Evolutionary conservation across 2,329 filamentous ascomycete species (phyloP).

Genomic region (Colletotrichum lentis): DNA sequence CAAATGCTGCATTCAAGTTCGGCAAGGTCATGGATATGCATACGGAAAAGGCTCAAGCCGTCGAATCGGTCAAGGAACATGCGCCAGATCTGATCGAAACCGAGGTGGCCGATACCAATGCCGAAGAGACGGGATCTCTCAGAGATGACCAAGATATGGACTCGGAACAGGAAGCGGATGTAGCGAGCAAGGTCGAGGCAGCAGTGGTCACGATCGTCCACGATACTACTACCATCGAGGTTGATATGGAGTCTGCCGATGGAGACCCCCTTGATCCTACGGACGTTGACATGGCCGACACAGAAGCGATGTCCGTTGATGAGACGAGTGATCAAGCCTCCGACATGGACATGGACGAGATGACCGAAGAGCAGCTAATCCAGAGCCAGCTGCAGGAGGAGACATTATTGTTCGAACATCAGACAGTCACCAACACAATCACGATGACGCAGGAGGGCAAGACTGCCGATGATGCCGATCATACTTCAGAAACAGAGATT

Average conservation of each 20-base stretch:
- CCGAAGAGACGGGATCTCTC: neutral
- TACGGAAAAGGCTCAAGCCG: neutral
- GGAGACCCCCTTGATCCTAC: constrained; percentile 11
- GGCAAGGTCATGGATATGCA: neutral
- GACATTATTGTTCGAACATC: constrained; percentile 50
- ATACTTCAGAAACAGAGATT: neutral
- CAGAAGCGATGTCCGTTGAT: constrained; percentile 26
- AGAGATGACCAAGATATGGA: neutral
- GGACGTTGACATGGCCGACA: constrained; percentile 32
- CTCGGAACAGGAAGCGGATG: neutral
- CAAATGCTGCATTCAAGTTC: neutral
- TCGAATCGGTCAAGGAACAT: neutral
- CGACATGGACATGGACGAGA: constrained; percentile 26
- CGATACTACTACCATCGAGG: constrained; percentile 13
- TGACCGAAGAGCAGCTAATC: constrained; percentile 13
- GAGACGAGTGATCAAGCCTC: constrained; percentile 12
- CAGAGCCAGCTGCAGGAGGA: constrained; percentile 35
- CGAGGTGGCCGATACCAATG: neutral
- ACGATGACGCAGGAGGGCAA: constrained; percentile 8
- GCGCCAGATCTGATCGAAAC: neutral
- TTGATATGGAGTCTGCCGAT: constrained; percentile 15
- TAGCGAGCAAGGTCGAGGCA: constrained; percentile 1
- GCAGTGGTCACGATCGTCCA: constrained; percentile 11
- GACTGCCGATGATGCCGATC: neutral
- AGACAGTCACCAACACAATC: constrained; percentile 40